Evolutionary conservation across 352 stramenopile species (phyloP), one percentile per base, ranked within the genome.

Genomic region (Phytophthora pini): DNA sequence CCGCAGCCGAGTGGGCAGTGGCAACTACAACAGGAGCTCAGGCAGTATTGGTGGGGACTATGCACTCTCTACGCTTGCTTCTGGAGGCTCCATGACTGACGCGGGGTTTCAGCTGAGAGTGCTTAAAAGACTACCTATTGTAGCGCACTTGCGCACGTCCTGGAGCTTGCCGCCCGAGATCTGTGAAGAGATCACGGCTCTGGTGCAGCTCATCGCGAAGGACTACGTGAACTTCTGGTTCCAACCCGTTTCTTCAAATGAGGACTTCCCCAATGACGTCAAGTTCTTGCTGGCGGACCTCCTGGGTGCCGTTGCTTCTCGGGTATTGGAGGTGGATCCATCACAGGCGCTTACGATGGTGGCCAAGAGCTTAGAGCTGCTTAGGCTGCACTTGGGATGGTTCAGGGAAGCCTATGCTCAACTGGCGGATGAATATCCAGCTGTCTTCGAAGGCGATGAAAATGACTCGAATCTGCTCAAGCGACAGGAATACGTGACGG

Each of bases 151-250:
- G 53, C 81, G 79, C 48, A 92, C 81, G 20, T 74, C 68, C 0
- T 92, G 79, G 77, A 67, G 60, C 13, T 68, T 93, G 0, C 80
- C 82, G 31, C 53, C 67, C 13, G 74, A 79, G 52, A 74, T 94
- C 47, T 85, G 78, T 56, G 77, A 92, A 46, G 83, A 89, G 58
- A 80, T 94, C 58, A 73, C 79, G 34, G 56, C 67, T 22, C 64
- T 92, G 3, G 72, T 87, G 29, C 65, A 79, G 41, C 66, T 77
- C 5, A 70, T 73, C 24, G 74, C 87, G 32, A 75, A 76, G 43
- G 79, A 92, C 50, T 92, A 94, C 56, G 75, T 94, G 8, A 40
- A 27, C 26, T 82, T 74, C 58, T 94, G 86, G 86, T 94, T 88
- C 64, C 58, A 76, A 61, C 69, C 72, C 31, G 74, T 94, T 22